Evolutionary conservation across 495 filamentous ascomycete genomes (phyloP).

Genomic region (Lophiotrema nucula): DNA sequence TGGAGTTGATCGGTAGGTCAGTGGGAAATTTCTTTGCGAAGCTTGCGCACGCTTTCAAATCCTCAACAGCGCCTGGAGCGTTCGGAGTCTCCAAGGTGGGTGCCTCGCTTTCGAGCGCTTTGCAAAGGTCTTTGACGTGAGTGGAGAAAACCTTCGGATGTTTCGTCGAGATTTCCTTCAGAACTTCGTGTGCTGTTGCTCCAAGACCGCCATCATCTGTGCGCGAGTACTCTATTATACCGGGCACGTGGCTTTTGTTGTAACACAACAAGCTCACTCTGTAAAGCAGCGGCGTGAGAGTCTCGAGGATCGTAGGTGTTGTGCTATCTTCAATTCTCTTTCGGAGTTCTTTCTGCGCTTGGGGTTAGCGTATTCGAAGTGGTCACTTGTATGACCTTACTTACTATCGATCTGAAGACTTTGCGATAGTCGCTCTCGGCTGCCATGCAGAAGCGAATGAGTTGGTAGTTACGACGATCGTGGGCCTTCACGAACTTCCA

Average conservation of each 20-base stretch:
- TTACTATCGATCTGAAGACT: constrained; percentile 72
- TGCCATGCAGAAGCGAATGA: constrained; percentile 79
- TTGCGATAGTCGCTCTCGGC: constrained; percentile 90
- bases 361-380: constrained; percentile 1
- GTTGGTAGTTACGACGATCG: constrained; percentile 85
- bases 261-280: constrained; percentile 79
- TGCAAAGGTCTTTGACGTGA: constrained; percentile 89
- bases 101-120: constrained; percentile 74
- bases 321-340: constrained; percentile 72
- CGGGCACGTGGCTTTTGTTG: constrained; percentile 88
- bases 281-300: constrained; percentile 79
- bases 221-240: constrained; percentile 81
- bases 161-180: constrained; percentile 85
- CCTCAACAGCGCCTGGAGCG: constrained; percentile 71
- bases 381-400: constrained; percentile 11
- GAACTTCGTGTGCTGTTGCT: constrained; percentile 77
- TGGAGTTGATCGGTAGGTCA: constrained; percentile 61
- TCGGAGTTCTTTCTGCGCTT: constrained; percentile 67
- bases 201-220: constrained; percentile 77
- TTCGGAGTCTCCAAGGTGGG: constrained; percentile 65
- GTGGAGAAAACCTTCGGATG: constrained; percentile 88
- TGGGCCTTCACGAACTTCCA: constrained; percentile 90
- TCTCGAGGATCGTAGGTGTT: constrained; percentile 63
- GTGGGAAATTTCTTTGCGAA: constrained; percentile 82
- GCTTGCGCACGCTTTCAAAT: constrained; percentile 85